Conservation (phyloP, 2,329 filamentous ascomycete genomes). For the Colletotrichum sp. region DNA sequence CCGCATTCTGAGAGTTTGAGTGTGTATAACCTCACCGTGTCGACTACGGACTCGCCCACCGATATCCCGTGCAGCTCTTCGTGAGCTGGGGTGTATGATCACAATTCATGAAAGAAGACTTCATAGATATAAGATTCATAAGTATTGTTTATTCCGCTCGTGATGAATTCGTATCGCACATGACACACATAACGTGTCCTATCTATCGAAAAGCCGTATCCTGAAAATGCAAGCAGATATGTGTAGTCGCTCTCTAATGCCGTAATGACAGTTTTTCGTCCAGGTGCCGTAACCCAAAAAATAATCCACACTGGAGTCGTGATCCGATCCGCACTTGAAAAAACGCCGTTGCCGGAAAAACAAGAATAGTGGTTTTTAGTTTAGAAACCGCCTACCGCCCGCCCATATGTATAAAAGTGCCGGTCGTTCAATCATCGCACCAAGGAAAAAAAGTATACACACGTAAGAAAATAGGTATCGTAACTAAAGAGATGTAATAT, state of each 20-base stretch:
- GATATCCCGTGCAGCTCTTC: neutral
- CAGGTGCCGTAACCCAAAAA: neutral
- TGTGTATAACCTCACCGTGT: constrained; percentile 8
- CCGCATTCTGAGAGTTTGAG: constrained; percentile 6
- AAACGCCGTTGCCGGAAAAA: constrained; percentile 7
- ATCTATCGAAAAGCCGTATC: neutral
- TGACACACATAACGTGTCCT: neutral
- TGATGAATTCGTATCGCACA: neutral
- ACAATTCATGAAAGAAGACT: neutral
- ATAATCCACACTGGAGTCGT: neutral
- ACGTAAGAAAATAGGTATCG: constrained; percentile 4
- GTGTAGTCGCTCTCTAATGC: neutral
- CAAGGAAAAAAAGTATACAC: neutral
- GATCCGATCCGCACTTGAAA: neutral
- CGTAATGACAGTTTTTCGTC: constrained; percentile 8
- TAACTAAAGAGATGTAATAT: neutral
- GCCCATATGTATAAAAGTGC: neutral
- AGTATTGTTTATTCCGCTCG: neutral
- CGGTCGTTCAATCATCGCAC: constrained; percentile 10
- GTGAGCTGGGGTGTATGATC: neutral
- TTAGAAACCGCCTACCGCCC: neutral
- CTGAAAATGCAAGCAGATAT: neutral
- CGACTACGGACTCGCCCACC: constrained; percentile 1
- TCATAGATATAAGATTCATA: neutral
- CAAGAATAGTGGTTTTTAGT: neutral